These are phyloP conservation scores for Epithele typhae DNA, from an alignment of 768 basidiomycete species.

Conservation along the genomic window DNA sequence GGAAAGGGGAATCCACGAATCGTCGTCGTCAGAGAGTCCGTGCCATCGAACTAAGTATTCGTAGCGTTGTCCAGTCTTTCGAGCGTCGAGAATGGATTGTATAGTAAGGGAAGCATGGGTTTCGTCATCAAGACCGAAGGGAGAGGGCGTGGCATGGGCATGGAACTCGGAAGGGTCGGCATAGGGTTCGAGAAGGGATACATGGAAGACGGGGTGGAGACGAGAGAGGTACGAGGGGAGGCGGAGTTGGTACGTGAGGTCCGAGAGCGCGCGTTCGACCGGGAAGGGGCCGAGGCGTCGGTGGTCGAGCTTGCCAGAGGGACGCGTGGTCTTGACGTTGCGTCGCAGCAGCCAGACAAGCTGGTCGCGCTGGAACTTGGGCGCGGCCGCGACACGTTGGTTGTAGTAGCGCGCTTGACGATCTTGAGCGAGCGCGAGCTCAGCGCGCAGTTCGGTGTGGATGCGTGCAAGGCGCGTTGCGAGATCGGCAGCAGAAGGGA, in stretches of 20 bases:
- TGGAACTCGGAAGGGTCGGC: constrained; percentile 31
- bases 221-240: constrained; percentile 29
- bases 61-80: constrained; percentile 31
- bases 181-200: constrained; percentile 27
- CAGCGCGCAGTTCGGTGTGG: constrained; percentile 30
- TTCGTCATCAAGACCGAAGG: constrained; percentile 7
- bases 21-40: constrained; percentile 23
- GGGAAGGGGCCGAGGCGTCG: background rate
- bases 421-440: constrained; percentile 29
- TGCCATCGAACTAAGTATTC: constrained; percentile 33
- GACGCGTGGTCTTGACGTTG: constrained; percentile 39
- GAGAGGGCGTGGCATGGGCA: constrained; percentile 16
- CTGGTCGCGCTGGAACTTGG: constrained; percentile 28
- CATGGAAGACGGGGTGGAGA: constrained; percentile 38
- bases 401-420: constrained; percentile 28
- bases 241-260: constrained; percentile 23
- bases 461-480: constrained; percentile 26
- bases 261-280: background rate
- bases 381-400: constrained; percentile 21
- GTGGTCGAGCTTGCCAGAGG: constrained; percentile 33
- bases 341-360: constrained; percentile 33
- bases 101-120: constrained; percentile 6
- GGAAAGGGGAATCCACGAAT: constrained; percentile 33
- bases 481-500: constrained; percentile 30
- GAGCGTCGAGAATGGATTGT: constrained; percentile 26